Evolutionary conservation across 164 flowering plant species (phyloP).

Genomic region (Berberis thunbergii): DNA sequence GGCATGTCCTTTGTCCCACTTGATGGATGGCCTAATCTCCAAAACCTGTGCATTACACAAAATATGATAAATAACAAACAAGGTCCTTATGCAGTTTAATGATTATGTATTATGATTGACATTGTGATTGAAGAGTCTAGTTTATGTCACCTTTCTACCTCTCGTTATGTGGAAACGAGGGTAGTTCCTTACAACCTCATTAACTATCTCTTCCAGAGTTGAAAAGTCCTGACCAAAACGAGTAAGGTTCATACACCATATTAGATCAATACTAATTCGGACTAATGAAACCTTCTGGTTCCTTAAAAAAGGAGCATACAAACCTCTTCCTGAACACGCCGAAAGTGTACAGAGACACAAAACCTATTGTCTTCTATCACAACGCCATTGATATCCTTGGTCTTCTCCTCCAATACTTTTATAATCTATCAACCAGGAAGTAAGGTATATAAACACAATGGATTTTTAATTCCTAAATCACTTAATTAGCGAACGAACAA

Average conservation of each 20-base stretch:
- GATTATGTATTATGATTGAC: too few species aligned
- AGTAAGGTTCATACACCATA: too few species aligned
- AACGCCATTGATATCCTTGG: conserved; percentile 33
- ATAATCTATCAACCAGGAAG: conserved; percentile 28
- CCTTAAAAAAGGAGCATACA: too few species aligned
- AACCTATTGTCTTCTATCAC: conserved; percentile 57
- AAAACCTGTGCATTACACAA: conserved; percentile 18
- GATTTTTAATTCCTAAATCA: too few species aligned
- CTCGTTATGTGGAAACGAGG: conserved; percentile 22
- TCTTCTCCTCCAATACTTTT: conserved; percentile 27
- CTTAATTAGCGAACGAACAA: too few species aligned
- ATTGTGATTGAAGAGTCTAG: not conserved
- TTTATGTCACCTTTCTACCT: conserved; percentile 25
- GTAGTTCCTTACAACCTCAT: conserved; percentile 17
- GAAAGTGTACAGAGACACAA: conserved; percentile 63
- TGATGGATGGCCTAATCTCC: conserved; percentile 39
- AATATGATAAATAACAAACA: not conserved
- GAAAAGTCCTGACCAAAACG: conserved; percentile 17
- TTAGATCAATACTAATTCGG: too few species aligned
- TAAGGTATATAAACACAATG: too few species aligned
- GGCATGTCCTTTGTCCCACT: conserved; percentile 52
- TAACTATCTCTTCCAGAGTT: conserved; percentile 17
- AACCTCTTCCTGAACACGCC: conserved; percentile 25
- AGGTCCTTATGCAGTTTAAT: too few species aligned
- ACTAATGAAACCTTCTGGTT: too few species aligned